These are phyloP conservation scores for Alternaria rosae DNA, from an alignment of 2,329 filamentous ascomycete genomes.

Conservation along the genomic window DNA sequence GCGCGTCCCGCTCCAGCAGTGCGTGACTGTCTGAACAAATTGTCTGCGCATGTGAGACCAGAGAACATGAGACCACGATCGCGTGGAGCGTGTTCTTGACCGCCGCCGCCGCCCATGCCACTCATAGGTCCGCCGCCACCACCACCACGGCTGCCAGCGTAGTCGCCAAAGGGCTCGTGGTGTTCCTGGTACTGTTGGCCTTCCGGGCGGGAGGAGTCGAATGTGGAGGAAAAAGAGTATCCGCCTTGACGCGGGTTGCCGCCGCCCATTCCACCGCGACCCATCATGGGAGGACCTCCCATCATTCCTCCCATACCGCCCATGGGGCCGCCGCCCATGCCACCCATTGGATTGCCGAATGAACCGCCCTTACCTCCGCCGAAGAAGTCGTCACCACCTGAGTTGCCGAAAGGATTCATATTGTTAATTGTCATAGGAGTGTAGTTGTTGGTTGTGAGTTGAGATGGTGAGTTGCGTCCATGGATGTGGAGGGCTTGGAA, in stretches of 20 bases:
- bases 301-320: background rate
- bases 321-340: background rate
- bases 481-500: background rate
- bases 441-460: background rate
- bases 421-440: background rate
- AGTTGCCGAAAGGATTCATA: background rate
- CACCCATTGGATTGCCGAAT: background rate
- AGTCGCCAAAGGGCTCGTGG: background rate
- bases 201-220: background rate
- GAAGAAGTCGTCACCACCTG: background rate
- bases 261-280: background rate
- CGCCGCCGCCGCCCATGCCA: background rate
- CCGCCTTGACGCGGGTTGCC: background rate
- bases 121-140: background rate
- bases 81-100: background rate
- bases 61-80: background rate
- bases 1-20: rapidly evolving
- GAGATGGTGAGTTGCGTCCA: background rate
- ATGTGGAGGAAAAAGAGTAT: background rate
- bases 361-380: background rate
- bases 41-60: background rate
- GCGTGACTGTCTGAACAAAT: background rate
- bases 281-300: background rate
- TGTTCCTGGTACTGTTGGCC: background rate
- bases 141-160: background rate